Base-by-base conservation (phyloP, 2,329 filamentous ascomycete genomes). In the Orbilia brochopaga region DNA sequence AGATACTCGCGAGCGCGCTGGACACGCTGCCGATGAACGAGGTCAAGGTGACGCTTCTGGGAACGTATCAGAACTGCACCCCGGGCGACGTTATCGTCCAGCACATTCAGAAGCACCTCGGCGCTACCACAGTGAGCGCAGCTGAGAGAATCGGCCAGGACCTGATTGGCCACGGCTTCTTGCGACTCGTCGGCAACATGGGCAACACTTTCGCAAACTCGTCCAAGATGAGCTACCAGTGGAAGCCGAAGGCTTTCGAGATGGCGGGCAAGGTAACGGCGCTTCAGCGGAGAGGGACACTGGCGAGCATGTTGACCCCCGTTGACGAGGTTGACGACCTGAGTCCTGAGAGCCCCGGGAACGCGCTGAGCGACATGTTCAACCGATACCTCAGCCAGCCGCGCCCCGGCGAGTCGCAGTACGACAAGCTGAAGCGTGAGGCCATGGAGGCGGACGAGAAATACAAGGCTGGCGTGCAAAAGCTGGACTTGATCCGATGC, bases 201-300 rank as follows among this genome's bases (percentile, higher is more conserved):
- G 94, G 94, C 72, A 97, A 86, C 81, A 91, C 89, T 0, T 99
- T 99, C 79, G 92, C 93, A 76, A 99, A 99, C 81, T 97, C 92
- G 83, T 96, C 92, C 74, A 91, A 90, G 80, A 90, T 97, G 87
- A 93, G 90, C 79, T 99, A 99, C 79, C 94, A 99, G 80, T 99
- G 94, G 94, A 89, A 91, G 61, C 87, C 92, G 6, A 95, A 91
- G 81, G 89, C 90, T 3, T 99, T 97, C 81, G 88, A 95, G 78
- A 79, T 94, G 64, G 88, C 91, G 24, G 93, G 92, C 35, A 73
- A 73, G 46, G 27, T 19, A 4, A 46, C 53, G 6, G 24, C 42
- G 96, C 59, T 92, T 91, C 0, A 93, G 97, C 79, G 96, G 91
- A 84, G 95, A 92, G 83, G 83, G 85, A 69, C 79, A 86, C 1